A percentile compares a stretch with the other conserved stretches of the same genome.
Conservation (phyloP, 208 protist species). For the Kentomonas sorsogonicus region DNA sequence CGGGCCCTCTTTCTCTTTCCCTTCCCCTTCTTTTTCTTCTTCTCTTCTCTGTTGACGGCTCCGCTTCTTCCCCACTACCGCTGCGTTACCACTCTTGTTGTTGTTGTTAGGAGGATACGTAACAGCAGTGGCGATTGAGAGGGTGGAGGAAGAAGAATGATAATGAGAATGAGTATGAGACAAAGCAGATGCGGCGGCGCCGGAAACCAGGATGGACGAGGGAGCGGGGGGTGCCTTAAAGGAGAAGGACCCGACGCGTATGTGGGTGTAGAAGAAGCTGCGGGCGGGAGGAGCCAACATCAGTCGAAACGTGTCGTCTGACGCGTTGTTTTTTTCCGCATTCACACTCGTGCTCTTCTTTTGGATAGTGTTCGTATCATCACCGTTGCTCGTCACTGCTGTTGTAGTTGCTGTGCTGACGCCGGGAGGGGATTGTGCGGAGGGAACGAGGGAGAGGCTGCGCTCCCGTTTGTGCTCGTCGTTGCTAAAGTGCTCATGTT, state of each 20-base stretch:
- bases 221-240: no score
- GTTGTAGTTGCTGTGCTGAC: slow-evolving; percentile 20
- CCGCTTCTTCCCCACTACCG: neutral
- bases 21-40: slow-evolving; percentile 6
- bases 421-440: slow-evolving; percentile 13
- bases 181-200: no score
- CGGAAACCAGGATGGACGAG: no score
- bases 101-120: neutral
- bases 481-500: no score
- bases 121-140: neutral
- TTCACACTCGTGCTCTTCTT: neutral
- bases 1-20: neutral
- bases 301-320: no score
- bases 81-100: neutral
- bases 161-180: no score
- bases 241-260: no score
- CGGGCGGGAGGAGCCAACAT: no score
- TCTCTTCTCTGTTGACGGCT: neutral
- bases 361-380: neutral
- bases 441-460: neutral
- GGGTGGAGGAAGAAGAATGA: no score
- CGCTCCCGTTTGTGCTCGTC: no score
- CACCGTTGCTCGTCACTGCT: slow-evolving; percentile 19
- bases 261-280: no score
- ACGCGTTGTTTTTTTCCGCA: no score